Percentiles rank a stretch among this genome's conserved stretches.
Conservation (phyloP, 805 yeast genomes). For the Candida sonorensis region DNA sequence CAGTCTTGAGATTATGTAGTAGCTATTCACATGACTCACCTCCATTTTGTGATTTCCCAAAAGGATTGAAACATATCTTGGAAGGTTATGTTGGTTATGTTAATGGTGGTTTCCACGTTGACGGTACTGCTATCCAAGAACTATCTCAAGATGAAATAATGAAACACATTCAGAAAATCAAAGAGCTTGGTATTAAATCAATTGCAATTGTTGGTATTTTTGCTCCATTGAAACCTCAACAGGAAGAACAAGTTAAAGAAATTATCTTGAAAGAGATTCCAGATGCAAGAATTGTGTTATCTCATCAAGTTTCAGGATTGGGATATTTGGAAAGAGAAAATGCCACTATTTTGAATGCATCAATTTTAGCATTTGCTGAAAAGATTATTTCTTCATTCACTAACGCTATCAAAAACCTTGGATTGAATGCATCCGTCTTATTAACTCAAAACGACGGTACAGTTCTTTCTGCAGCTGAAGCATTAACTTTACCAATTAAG, state of each 20-base stretch:
- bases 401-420: slow-evolving; percentile 30
- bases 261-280: slow-evolving; percentile 30
- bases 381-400: slow-evolving; percentile 34
- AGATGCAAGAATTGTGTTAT: slow-evolving; percentile 28
- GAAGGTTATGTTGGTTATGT: slow-evolving; percentile 30
- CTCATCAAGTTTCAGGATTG: slow-evolving; percentile 36
- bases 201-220: slow-evolving; percentile 37
- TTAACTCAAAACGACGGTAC: slow-evolving; percentile 45
- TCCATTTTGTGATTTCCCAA: slow-evolving; percentile 41
- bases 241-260: slow-evolving; percentile 30
- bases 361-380: slow-evolving; percentile 35
- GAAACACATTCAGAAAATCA: slow-evolving; percentile 21
- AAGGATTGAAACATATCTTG: slow-evolving; percentile 28
- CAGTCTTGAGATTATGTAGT: slow-evolving; percentile 39
- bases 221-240: slow-evolving; percentile 31
- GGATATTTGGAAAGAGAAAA: slow-evolving; percentile 42
- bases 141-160: slow-evolving; percentile 23
- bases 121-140: slow-evolving; percentile 31
- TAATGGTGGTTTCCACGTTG: slow-evolving; percentile 38
- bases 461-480: slow-evolving; percentile 33
- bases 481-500: slow-evolving; percentile 34
- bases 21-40: slow-evolving; percentile 32
- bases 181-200: slow-evolving; percentile 26
- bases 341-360: slow-evolving; percentile 40
- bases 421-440: slow-evolving; percentile 32